A percentile compares a stretch with the other conserved stretches of the same genome.
Evolutionary conservation across 768 basidiomycete genomes (phyloP).

Genomic region (Lentinula boryana): DNA sequence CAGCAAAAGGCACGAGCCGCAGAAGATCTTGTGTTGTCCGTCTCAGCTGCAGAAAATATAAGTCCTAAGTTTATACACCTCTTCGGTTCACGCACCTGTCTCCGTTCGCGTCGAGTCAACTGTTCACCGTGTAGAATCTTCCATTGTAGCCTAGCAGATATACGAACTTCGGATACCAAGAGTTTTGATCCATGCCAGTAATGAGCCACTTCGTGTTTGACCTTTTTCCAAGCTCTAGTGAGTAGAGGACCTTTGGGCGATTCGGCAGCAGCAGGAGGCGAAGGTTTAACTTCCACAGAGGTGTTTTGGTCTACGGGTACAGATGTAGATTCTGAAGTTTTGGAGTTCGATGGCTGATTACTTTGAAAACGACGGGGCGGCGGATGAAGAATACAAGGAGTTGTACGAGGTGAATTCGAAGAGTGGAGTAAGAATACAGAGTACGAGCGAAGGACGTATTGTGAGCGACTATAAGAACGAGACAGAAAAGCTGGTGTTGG

Average conservation of each 20-base stretch:
- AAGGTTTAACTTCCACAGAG: conserved; percentile 37
- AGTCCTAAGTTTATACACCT: not conserved
- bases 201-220: conserved; percentile 93
- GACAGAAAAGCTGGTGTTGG: conserved; percentile 35
- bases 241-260: conserved; percentile 35
- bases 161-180: conserved; percentile 89
- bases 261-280: conserved; percentile 44
- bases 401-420: conserved; percentile 12
- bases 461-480: conserved; percentile 24
- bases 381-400: conserved; percentile 9
- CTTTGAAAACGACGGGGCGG: conserved; percentile 25
- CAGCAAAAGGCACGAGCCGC: conserved; percentile 90
- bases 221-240: conserved; percentile 79
- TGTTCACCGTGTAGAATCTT: conserved; percentile 89
- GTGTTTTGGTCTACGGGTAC: conserved; percentile 17
- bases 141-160: conserved; percentile 82
- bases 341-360: conserved; percentile 20
- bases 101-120: conserved; percentile 86
- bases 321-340: conserved; percentile 11
- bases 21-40: conserved; percentile 92
- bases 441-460: conserved; percentile 20
- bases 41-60: conserved; percentile 52
- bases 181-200: conserved; percentile 98
- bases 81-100: conserved; percentile 57
- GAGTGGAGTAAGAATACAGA: conserved; percentile 13